Conservation (phyloP, 2,329 filamentous ascomycete species). For the Zymoseptoria crescenta region DNA sequence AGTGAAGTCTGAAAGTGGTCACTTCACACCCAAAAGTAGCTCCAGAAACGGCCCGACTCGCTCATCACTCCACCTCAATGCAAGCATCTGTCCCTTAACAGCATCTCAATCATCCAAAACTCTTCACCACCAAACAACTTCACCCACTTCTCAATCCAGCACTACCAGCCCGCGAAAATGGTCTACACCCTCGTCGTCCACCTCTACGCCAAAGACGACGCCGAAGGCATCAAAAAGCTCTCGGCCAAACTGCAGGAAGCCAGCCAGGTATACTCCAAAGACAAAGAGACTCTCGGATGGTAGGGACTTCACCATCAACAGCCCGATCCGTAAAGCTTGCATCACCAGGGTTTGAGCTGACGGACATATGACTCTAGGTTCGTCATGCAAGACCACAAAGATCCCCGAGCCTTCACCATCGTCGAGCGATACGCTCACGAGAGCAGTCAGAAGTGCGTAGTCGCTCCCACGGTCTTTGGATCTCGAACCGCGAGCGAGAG, state of each 20-base stretch:
- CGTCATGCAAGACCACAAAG: constrained; percentile 67
- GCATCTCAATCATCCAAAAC: neutral
- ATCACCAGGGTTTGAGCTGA: neutral
- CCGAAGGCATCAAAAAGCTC: constrained; percentile 56
- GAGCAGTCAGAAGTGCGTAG: constrained; percentile 43
- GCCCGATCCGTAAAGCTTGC: neutral
- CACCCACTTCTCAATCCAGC: neutral
- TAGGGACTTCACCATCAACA: constrained; percentile 8
- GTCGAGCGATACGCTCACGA: constrained; percentile 67
- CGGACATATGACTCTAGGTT: constrained; percentile 46
- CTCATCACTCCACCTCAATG: neutral
- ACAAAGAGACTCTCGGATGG: constrained; percentile 53
- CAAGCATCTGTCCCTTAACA: no score
- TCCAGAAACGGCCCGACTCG: constrained; percentile 2
- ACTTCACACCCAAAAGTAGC: neutral
- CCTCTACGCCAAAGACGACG: constrained; percentile 61
- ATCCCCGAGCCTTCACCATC: constrained; percentile 64
- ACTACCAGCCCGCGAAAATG: constrained; percentile 11
- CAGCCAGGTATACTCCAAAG: constrained; percentile 62
- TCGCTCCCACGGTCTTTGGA: neutral
- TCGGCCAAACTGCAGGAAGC: constrained; percentile 67
- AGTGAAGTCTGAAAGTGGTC: neutral
- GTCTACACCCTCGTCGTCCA: constrained; percentile 60
- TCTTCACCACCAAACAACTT: neutral
- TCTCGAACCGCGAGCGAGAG: neutral